A percentile compares a stretch with the other conserved stretches of the same genome.
These are phyloP conservation scores for Pseudogymnoascus sp. DNA, from an alignment of 2,329 filamentous ascomycete genomes.

Conservation along the genomic window DNA sequence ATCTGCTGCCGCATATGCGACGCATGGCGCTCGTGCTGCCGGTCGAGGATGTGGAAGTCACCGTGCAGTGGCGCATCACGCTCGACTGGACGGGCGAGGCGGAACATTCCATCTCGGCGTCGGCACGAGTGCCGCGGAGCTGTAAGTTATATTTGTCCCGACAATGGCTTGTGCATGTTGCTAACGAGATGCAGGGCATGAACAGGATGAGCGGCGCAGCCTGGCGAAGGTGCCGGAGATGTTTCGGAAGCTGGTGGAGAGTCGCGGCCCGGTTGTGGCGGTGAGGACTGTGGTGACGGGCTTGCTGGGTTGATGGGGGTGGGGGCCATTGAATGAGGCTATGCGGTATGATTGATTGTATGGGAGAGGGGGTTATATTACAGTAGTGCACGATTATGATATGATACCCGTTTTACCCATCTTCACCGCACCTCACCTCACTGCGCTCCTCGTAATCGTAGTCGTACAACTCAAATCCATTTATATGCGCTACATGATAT, in stretches of 20 bases:
- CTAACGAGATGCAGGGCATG: conserved; percentile 43
- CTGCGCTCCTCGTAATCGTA: neutral
- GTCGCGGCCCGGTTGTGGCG: conserved; percentile 48
- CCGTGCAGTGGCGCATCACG: conserved; percentile 53
- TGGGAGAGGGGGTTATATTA: neutral
- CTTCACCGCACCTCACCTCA: neutral
- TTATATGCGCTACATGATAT: conserved; percentile 2
- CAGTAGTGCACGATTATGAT: neutral
- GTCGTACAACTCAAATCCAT: neutral
- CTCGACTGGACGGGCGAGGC: conserved; percentile 71
- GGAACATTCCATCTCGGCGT: conserved; percentile 46
- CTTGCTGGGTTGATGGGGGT: conserved; percentile 28
- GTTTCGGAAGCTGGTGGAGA: conserved; percentile 51
- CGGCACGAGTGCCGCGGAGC: conserved; percentile 49
- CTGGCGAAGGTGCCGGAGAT: conserved; percentile 50
- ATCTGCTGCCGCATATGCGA: conserved; percentile 47
- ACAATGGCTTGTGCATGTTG: neutral
- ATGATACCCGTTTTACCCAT: conserved; percentile 4
- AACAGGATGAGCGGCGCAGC: conserved; percentile 46
- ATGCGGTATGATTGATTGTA: neutral
- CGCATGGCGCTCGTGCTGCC: conserved; percentile 36
- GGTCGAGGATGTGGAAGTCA: conserved; percentile 24
- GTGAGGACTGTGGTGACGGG: conserved; percentile 53
- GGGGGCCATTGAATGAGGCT: neutral
- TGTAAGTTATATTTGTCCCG: conserved; percentile 43